Conservation (phyloP, 148 eudicot genomes). For the Fagopyrum esculentum region DNA sequence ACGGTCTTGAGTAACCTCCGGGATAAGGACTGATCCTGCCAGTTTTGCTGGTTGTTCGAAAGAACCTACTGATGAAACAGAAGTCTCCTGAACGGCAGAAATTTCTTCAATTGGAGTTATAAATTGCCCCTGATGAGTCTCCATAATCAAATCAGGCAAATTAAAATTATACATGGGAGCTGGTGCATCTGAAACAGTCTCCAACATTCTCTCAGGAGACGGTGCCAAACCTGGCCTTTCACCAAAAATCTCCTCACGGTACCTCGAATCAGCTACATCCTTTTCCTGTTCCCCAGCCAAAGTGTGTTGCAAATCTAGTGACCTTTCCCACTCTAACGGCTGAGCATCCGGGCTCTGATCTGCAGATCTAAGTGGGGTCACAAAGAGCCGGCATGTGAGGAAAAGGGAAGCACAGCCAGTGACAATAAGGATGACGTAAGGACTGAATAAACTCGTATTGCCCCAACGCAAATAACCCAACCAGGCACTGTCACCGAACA, state of each 20-base stretch:
- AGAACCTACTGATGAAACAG: slow-evolving; percentile 18
- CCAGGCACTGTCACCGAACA: slow-evolving; percentile 88
- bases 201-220: slow-evolving; percentile 22
- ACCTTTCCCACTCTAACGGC: slow-evolving; percentile 42
- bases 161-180: slow-evolving; percentile 26
- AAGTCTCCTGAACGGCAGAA: slow-evolving; percentile 16
- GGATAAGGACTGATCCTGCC: slow-evolving; percentile 20
- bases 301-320: slow-evolving; percentile 25
- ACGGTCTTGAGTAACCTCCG: slow-evolving; percentile 20
- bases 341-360: slow-evolving; percentile 39
- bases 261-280: slow-evolving; percentile 25
- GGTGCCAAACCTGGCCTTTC: slow-evolving; percentile 30
- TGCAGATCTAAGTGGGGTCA: slow-evolving; percentile 73
- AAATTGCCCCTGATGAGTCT: slow-evolving; percentile 32
- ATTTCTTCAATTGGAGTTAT: slow-evolving; percentile 36
- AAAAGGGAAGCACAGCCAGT: slow-evolving; percentile 43
- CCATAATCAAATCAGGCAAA: slow-evolving; percentile 59
- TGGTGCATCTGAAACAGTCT: slow-evolving; percentile 23
- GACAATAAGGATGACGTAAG: slow-evolving; percentile 54
- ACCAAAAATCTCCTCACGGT: slow-evolving; percentile 22
- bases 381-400: slow-evolving; percentile 66
- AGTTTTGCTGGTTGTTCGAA: slow-evolving; percentile 24
- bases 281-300: slow-evolving; percentile 25
- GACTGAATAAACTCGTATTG: slow-evolving; percentile 31
- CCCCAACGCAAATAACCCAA: slow-evolving; percentile 69